Base-by-base conservation (phyloP, 129 eudicot genomes). In the Heracleum sosnowskyi region DNA sequence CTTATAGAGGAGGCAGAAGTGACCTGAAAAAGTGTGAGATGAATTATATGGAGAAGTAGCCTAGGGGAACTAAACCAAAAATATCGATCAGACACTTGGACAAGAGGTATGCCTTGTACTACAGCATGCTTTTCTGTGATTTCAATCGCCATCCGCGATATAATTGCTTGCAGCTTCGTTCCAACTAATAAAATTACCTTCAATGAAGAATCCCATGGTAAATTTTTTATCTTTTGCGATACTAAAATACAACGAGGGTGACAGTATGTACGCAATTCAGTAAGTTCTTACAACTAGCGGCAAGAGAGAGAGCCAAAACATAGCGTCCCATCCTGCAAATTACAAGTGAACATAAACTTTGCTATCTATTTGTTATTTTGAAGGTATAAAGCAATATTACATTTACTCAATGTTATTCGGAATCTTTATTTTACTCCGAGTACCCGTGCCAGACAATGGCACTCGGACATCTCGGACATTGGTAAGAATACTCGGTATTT, bases 21-120 rank as follows among this genome's bases (percentile, higher is more conserved):
- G 72, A 90, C 96, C 97, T 89, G 97, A 83, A 95, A 95, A 74
- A 95, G 92, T 70, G 93, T 88, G 76, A 91, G 90, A 83, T 95
- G 98, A 70, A 95, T 88, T 36, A 95, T 96, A 81, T 84, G 83
- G 26, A 95, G 90, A 76, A 90, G 66, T 55, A 95, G 81, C 73
- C 76, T 80, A 33, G 98, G 98, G 83, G 82, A 80, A 69, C 82
- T 78, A 78, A 95, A 91, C 98, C 98, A 95, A 76, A 95, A 95
- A 84, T 90, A 89, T 77, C 84, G 77, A 66, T 95, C 96, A 0
- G 97, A 90, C 73, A 95, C 91, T 83, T 95, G 91, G 28, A 95
- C 92, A 29, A 90, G 85, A 49, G 98, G 98, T 75, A 91, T 86
- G 39, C 98, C 98, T 80, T 91, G 96, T 34, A 89, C 91, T 9